Evolutionary conservation across 352 stramenopile species (phyloP).

Genomic region (Peronosclerospora sorghi): DNA sequence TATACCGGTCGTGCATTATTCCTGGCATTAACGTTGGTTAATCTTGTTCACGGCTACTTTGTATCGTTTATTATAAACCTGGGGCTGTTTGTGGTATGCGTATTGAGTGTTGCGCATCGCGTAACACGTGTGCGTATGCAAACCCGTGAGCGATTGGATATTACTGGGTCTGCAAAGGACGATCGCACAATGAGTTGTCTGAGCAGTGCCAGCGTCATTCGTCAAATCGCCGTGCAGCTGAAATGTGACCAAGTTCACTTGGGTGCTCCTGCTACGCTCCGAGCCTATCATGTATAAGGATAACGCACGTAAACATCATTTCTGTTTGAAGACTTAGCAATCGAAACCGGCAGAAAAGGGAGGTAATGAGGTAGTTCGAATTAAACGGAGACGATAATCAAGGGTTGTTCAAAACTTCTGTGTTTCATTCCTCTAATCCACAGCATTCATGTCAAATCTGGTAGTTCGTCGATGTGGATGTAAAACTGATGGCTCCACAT

Average conservation of each 20-base stretch:
- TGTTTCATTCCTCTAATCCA: constrained; percentile 10
- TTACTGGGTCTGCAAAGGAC: constrained; percentile 19
- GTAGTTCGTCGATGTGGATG: constrained; percentile 3
- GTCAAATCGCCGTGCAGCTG: constrained; percentile 29
- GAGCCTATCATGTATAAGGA: constrained; percentile 28
- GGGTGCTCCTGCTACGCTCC: constrained; percentile 21
- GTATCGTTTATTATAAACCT: constrained; percentile 9
- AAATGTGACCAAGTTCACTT: constrained; percentile 30
- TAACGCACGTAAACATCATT: background rate
- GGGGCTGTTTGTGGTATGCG: constrained; percentile 8
- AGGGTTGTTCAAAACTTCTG: background rate
- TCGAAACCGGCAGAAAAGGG: background rate
- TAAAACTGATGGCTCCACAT: constrained; percentile 11
- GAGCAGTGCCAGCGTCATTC: constrained; percentile 22
- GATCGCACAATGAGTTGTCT: constrained; percentile 15
- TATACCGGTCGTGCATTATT: constrained; percentile 17
- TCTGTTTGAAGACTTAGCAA: background rate
- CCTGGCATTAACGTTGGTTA: constrained; percentile 11
- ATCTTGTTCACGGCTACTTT: constrained; percentile 10
- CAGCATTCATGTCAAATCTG: constrained; percentile 21
- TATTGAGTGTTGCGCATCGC: constrained; percentile 13
- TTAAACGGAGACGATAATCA: background rate
- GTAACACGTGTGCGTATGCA: constrained; percentile 19
- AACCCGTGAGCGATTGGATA: constrained; percentile 24
- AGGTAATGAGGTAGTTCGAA: background rate